Evolutionary conservation across 441 rosid species (phyloP), one percentile per base, ranked within the genome.

Genomic region (Populus hybrid): DNA sequence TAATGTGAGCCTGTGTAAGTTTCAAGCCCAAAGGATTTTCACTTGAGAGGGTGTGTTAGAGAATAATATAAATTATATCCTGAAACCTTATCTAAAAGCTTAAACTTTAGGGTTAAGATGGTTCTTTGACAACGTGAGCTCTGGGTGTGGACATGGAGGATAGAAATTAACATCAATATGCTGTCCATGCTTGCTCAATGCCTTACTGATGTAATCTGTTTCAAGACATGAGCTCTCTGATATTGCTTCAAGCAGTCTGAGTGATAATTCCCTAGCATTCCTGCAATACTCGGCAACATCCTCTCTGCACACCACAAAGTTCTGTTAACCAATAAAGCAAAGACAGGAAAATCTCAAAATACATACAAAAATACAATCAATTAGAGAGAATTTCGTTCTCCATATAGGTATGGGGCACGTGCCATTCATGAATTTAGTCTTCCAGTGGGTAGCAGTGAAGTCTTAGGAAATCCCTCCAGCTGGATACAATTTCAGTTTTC

Each of bases 81-180:
- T 24, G 1, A 24, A 24, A 24, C 26, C 1, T 24, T 1, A 24
- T 1, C 1, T 24, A 24, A 24, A 24, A 24, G 26, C 26, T 24
- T 24, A 24, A 24, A 1, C 1, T 24, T 24, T 24, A 0, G 26
- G 26, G 26, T 24, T 24, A 1, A 1, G 26, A 24, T 24, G 26
- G 26, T 24, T 24, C 26, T 24, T 24, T 24, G 26, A 24, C 26
- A 24, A 82, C 0, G 90, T 87, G 18, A 89, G 82, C 67, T 86
- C 84, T 2, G 89, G 91, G 71, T 86, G 81, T 0, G 89, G 89
- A 50, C 89, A 86, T 1, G 87, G 85, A 0, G 90, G 92, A 59
- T 89, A 87, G 78, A 80, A 87, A 77, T 89, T 89, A 34, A 89
- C 68, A 18, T 90, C 88, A 86, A 88, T 81, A 75, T 83, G 91